Base-by-base conservation (phyloP, 2,329 filamentous ascomycete species). In the Immersiporthe knoxdaviesiana region DNA sequence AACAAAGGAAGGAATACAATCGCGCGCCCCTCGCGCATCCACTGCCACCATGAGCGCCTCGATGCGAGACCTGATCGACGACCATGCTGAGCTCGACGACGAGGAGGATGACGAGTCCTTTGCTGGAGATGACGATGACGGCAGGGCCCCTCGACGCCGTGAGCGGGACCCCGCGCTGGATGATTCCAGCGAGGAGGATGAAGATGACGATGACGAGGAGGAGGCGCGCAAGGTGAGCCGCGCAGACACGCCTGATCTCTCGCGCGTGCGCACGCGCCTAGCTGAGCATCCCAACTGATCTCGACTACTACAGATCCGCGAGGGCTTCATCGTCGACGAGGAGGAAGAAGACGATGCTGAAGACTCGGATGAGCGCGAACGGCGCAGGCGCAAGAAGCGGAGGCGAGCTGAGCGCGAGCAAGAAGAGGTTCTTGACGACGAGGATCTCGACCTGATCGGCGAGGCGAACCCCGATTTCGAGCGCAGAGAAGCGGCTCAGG, bases 321-420 rank as follows among this genome's bases (percentile, higher is more conserved):
- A 97, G 83, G 95, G 94, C 35, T 99, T 98, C 81, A 97, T 99
- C 73, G 93, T 97, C 72, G 93, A 97, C 76, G 94, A 97, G 76
- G 94, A 95, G 71, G 91, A 93, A 74, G 91, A 90, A 63, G 89
- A 90, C 41, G 88, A 91, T 65, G 90, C 86, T 65, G 87, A 86
- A 74, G 87, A 88, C 47, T 82, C 81, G 37, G 83, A 87, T 68
- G 84, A 83, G 70, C 84, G 82, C 70, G 82, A 76, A 72, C 86
- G 88, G 50, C 84, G 87, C 73, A 91, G 91, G 79, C 89, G 90
- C 77, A 88, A 89, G 79, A 97, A 96, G 83, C 90, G 93, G 74
- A 90, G 93, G 76, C 84, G 88, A 69, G 82, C 86, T 63, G 92
- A 97, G 77, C 90, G 92, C 68, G 92, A 93, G 76, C 90, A 93